These are phyloP conservation scores for Pochonia chlamydosporia DNA, from an alignment of 2,329 filamentous ascomycete species.

Conservation along the genomic window DNA sequence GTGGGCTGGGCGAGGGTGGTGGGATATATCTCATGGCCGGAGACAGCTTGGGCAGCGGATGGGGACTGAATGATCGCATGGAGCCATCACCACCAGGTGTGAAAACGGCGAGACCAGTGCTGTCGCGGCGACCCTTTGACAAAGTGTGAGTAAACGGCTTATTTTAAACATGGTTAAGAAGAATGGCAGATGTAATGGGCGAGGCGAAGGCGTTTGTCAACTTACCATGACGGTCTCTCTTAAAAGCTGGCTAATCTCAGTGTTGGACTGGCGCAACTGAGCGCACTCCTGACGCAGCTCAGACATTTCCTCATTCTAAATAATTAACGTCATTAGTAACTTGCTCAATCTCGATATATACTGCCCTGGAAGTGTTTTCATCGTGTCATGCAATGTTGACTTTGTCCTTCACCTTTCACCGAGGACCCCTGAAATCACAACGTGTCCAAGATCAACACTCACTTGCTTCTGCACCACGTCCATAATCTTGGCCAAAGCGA, in stretches of 20 bases:
- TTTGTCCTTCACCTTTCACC: background rate
- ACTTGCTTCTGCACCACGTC: constrained; percentile 17
- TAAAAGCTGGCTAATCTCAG: constrained; percentile 16
- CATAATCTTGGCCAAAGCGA: constrained; percentile 15
- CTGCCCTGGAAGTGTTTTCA: no score
- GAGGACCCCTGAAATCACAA: constrained; percentile 1
- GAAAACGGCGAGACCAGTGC: constrained; percentile 5
- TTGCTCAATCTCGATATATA: background rate
- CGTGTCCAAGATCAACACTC: constrained; percentile 5
- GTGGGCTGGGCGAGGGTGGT: constrained; percentile 9
- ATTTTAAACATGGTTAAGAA: no score
- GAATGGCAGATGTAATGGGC: no score
- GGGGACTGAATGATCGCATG: constrained; percentile 11
- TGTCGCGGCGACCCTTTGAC: constrained; percentile 6
- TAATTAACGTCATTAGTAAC: background rate
- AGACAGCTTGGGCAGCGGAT: constrained; percentile 9
- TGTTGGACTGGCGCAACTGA: constrained; percentile 17
- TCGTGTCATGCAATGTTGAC: background rate
- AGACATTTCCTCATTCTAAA: constrained; percentile 16
- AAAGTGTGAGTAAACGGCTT: background rate
- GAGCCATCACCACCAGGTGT: constrained; percentile 5
- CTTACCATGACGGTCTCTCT: constrained; percentile 15
- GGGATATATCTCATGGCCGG: constrained; percentile 10
- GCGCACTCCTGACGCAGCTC: constrained; percentile 17
- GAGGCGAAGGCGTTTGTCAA: background rate